Base-by-base conservation (phyloP, 805 yeast species). In the Pichia rugopelliculosa region DNA sequence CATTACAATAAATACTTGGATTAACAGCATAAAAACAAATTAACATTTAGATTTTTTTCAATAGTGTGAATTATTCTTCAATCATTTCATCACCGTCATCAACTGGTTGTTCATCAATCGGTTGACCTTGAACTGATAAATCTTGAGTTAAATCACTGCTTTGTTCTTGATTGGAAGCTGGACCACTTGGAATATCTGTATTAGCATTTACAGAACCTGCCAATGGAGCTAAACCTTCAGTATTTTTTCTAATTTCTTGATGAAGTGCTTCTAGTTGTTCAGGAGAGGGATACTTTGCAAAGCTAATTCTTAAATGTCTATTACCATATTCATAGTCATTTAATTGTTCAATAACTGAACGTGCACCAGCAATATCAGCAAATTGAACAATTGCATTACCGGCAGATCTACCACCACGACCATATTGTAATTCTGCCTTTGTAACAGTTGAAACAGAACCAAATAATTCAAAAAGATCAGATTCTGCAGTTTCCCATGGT, bases 351-450 rank as follows among this genome's bases (percentile, higher is more conserved):
- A 91, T 80, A 44, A 96, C 91, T 42, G 73, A 68, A 42, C 80
- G 84, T 1, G 97, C 95, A 52, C 77, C 73, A 30, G 77, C 86
- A 26, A 71, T 74, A 47, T 73, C 71, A 50, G 76, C 82, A 61
- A 86, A 87, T 62, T 82, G 77, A 39, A 91, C 89, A 44, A 88
- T 89, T n/a, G 95, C 97, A 53, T 74, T 69, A 26, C 97, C 98
- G 1, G 83, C 72, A 17, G 95, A 80, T 59, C 81, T 75, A 36
- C 91, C 91, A 34, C 68, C 66, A 4, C 71, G 61, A 53, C 75
- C 75, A 57, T 65, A 76, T 62, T 81, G 87, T 51, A 91, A 73
- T 63, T 87, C 95, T 20, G 96, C 96, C 39, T 74, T 75, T 37
- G 66, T 70, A 17, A 91, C 87, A 42, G 76, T 69, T 21, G 96